phyloP scores from a whole-genome alignment of 192 early-diverging fungal species.

The Coemansia sp. region DNA sequence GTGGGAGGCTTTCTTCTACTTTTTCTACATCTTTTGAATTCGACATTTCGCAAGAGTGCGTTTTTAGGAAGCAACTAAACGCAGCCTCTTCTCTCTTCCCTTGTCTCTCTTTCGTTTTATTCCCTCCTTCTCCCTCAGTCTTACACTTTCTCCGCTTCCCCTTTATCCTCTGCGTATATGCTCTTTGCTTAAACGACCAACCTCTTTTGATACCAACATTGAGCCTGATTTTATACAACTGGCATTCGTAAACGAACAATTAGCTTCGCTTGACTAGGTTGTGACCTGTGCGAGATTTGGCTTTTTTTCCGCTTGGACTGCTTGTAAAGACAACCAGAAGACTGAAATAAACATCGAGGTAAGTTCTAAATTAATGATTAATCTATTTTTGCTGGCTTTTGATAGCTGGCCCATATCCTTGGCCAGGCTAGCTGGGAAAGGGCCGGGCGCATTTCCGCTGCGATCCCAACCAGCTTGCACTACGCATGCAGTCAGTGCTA shows the following conservation, averaged over 20 bases:
- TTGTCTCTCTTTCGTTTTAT: background rate
- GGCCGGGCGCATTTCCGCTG: background rate
- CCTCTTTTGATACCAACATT: no score
- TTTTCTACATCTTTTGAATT: slow-evolving; percentile 5
- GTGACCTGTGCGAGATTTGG: no score
- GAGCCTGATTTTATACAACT: no score
- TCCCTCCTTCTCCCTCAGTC: background rate
- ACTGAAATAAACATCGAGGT: no score
- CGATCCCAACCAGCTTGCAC: slow-evolving; percentile 3
- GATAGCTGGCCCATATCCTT: background rate
- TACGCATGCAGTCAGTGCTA: background rate
- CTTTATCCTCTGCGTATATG: background rate
- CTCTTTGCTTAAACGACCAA: background rate
- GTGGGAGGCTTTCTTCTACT: background rate
- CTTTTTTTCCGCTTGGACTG: no score
- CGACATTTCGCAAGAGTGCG: slow-evolving; percentile 5
- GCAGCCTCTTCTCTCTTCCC: background rate
- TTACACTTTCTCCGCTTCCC: slow-evolving; percentile 7
- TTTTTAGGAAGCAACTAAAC: background rate
- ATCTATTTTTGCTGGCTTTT: background rate
- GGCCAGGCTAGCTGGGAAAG: background rate
- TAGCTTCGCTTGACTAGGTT: no score
- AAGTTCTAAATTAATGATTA: background rate
- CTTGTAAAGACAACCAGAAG: no score
- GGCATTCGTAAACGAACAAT: no score